These are phyloP conservation scores for Globisporangium paroecandrum DNA, from an alignment of 352 stramenopile species.

Conservation along the genomic window DNA sequence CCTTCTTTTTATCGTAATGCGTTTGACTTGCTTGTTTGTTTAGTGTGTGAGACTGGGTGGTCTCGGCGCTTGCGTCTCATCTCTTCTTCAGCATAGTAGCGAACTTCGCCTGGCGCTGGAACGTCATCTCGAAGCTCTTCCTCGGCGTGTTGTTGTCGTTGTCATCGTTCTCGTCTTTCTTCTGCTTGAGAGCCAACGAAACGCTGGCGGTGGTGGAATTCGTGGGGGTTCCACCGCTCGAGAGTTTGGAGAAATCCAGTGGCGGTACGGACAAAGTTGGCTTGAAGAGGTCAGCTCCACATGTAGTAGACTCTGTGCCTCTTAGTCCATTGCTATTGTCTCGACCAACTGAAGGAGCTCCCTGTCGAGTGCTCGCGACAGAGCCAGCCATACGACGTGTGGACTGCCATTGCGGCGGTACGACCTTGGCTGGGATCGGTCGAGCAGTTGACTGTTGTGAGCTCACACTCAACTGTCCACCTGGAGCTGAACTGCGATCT, in stretches of 20 bases:
- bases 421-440: slow-evolving; percentile 17
- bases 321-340: not conserved
- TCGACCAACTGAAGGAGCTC: not conserved
- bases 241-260: slow-evolving; percentile 32
- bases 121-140: slow-evolving; percentile 45
- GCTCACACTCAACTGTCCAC: not conserved
- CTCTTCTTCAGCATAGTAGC: slow-evolving; percentile 52
- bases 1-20: not conserved
- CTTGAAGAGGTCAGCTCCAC: not conserved
- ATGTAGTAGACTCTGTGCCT: too few species aligned
- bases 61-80: slow-evolving; percentile 12
- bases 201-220: not conserved
- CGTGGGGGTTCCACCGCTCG: not conserved
- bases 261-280: slow-evolving; percentile 12
- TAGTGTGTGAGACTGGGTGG: not conserved
- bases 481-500: not conserved
- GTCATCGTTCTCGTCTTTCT: not conserved
- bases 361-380: not conserved
- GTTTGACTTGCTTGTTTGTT: not conserved
- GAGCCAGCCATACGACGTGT: slow-evolving; percentile 38
- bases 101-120: slow-evolving; percentile 46
- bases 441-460: not conserved
- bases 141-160: slow-evolving; percentile 25
- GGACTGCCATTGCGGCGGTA: slow-evolving; percentile 57
- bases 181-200: not conserved